A percentile compares a stretch with the other conserved stretches of the same genome.
phyloP scores from a whole-genome alignment of 306 rosid genomes.

The Corylus avellana region DNA sequence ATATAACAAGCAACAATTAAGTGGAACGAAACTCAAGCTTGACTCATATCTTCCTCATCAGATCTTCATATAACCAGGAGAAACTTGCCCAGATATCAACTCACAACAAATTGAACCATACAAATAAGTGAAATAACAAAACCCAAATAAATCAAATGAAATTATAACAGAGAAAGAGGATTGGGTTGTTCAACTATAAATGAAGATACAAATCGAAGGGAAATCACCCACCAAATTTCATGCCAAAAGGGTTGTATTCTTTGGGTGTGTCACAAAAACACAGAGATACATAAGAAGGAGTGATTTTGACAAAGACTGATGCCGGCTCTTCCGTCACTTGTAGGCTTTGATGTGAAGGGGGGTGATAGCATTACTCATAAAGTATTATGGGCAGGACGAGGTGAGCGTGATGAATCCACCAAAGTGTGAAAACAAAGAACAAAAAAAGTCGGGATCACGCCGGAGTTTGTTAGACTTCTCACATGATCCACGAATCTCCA shows the following conservation, averaged over 20 bases:
- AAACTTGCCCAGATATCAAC: not conserved
- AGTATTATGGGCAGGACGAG: conserved; percentile 7
- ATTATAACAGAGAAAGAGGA: not conserved
- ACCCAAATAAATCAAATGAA: not conserved
- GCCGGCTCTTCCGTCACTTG: too few species aligned
- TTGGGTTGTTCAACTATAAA: conserved; percentile 9
- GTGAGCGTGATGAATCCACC: conserved; percentile 26
- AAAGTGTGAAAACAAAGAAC: conserved; percentile 44
- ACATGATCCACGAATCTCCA: conserved; percentile 69
- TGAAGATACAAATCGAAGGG: not conserved
- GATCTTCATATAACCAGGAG: conserved; percentile 37
- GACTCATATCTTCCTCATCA: conserved; percentile 9
- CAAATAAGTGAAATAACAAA: conserved; percentile 6
- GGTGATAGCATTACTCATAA: not conserved
- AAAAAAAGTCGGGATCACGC: conserved; percentile 56
- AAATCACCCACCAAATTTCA: conserved; percentile 31
- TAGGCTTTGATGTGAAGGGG: too few species aligned
- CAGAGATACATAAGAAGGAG: conserved; percentile 5
- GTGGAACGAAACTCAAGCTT: conserved; percentile 20
- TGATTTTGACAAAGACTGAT: not conserved
- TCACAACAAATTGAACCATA: conserved; percentile 17
- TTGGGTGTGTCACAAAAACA: conserved; percentile 26
- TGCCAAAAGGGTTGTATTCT: conserved; percentile 8
- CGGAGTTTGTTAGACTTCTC: conserved; percentile 53
- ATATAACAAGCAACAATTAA: conserved; percentile 3